Base-by-base conservation (phyloP, 345 rosid species). In the Boechera stricta region DNA sequence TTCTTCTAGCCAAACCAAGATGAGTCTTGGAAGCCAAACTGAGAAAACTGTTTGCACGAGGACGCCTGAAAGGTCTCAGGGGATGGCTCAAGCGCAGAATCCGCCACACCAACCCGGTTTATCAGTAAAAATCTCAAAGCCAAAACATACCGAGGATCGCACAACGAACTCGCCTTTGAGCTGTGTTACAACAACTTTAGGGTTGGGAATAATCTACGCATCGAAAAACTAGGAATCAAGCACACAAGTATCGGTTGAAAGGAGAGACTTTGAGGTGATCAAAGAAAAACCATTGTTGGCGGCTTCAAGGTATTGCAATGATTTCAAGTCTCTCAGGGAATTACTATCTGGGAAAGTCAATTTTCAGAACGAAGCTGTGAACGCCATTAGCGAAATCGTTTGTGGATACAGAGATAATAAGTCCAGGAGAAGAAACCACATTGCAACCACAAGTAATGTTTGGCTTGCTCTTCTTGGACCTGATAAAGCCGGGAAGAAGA, bases 381-480 rank as follows among this genome's bases (percentile, higher is more conserved):
- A 39, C 52, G 60, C 83, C 38, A 80, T 92, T 11, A 79, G 85
- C 54, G 74, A 83, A 77, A 88, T 86, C 49, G 26, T 90, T 54
- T 81, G 83, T 60, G 80, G 80, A 53, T 86, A 76, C 76, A 87
- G 81, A 76, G 69, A 75, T 12, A 80, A 86, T 12, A 59, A 56
- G 6, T 65, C 66, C 39, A 58, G 12, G 76, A 69, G 77, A 39
- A 68, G 83, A 65, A 80, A 76, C 63, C 38, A 10, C 36, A 5
- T 9, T 8, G 77, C 64, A 55, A 15, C 60, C 45, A 69, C 77
- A 74, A 73, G 84, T 66, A 85, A 81, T 73, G 70, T 85, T 62
- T 92, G 92, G 91, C 75, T 92, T 9, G 79, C 84, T 79, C 86
- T 92, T 82, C 85, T 88, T 67, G 96, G 97, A 67, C 90, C 92